Percentiles rank a stretch among this genome's conserved stretches.
Conservation (phyloP, 176 grass and related monocot species). For the Miscanthus lutarioriparius region DNA sequence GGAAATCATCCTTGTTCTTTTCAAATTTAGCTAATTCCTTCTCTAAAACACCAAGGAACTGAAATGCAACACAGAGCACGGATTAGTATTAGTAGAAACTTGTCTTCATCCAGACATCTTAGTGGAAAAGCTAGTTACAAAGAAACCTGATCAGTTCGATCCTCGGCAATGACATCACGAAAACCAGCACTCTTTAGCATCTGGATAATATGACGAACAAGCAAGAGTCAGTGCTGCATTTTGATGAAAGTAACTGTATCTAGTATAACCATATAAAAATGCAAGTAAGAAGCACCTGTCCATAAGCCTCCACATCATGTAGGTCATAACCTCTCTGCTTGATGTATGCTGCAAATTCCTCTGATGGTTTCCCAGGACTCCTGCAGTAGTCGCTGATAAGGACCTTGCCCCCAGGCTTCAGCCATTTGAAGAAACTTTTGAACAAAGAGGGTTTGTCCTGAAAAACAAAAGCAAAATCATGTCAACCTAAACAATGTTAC, state of each 20-base stretch:
- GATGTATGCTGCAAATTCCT: constrained; percentile 84
- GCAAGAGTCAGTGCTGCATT: background rate
- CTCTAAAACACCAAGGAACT: constrained; percentile 77
- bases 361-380: constrained; percentile 62
- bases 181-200: constrained; percentile 88
- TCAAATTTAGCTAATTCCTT: constrained; percentile 72
- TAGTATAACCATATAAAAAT: background rate
- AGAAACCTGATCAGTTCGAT: constrained; percentile 83
- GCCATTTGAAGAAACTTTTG: constrained; percentile 79
- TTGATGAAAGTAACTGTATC: background rate
- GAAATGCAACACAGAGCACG: constrained; percentile 9
- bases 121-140: background rate
- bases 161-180: constrained; percentile 71
- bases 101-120: background rate
- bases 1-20: constrained; percentile 74
- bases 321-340: constrained; percentile 95
- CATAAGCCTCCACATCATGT: constrained; percentile 77
- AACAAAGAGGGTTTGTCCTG: constrained; percentile 90
- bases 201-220: constrained; percentile 38
- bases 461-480: constrained; percentile 29
- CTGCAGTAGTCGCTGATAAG: constrained; percentile 95
- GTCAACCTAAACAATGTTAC: background rate
- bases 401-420: constrained; percentile 94
- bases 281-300: constrained; percentile 58
- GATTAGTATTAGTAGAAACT: background rate